Evolutionary conservation across 1,139 yeast genomes (phyloP).

Genomic region (Geotrichum klebahnii): DNA sequence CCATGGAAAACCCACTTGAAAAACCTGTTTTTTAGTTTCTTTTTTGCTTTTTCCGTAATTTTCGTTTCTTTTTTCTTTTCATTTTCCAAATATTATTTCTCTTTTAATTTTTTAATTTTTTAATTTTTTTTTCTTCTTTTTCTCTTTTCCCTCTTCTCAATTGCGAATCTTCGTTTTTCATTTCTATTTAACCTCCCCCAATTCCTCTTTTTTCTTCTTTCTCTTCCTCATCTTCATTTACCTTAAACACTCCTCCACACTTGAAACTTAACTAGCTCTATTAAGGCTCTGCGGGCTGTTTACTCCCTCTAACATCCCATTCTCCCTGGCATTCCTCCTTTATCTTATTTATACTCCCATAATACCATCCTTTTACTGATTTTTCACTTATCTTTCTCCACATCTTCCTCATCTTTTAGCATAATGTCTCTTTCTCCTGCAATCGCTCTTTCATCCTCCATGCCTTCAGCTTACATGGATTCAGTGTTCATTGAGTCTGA

Average conservation of each 20-base stretch:
- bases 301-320: constrained; percentile 3
- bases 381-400: not conserved
- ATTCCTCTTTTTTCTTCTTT: not conserved
- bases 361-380: not conserved
- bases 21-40: not conserved
- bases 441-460: constrained; percentile 1
- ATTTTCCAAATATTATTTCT: not conserved
- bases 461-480: no score
- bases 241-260: not conserved
- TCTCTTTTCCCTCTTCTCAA: no score
- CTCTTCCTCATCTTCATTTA: no score
- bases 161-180: no score
- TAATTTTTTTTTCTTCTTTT: not conserved
- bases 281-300: not conserved
- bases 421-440: constrained; percentile 18
- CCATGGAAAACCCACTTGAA: not conserved
- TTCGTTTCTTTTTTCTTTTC: not conserved
- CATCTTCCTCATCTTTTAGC: no score
- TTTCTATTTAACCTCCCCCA: no score
- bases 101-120: not conserved
- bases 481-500: no score
- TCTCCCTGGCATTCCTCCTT: not conserved
- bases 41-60: not conserved
- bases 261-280: not conserved
- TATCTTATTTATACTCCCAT: not conserved